Conservation (phyloP, 1,139 yeast genomes). For the Yamadazyma atmosphaerica region DNA sequence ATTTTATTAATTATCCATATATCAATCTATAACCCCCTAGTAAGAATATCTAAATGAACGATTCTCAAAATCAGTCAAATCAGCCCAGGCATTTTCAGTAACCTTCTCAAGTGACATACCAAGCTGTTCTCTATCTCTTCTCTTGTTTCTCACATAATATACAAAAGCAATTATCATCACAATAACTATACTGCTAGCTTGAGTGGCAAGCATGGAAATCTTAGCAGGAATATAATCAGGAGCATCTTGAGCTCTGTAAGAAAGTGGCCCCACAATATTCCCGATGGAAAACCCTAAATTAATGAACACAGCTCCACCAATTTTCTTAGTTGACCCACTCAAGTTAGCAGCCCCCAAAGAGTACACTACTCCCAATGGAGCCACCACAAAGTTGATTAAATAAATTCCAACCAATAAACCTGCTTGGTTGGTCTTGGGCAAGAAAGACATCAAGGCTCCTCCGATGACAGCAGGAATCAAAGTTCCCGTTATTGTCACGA, state of each 20-base stretch:
- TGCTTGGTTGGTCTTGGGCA: conserved; percentile 29
- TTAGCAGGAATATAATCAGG: conserved; percentile 37
- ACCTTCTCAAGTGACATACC: conserved; percentile 8
- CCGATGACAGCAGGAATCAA: conserved; percentile 16
- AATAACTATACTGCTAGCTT: conserved; percentile 30
- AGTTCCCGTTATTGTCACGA: conserved; percentile 17
- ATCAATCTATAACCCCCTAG: too few species aligned
- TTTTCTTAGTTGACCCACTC: conserved; percentile 26
- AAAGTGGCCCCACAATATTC: conserved; percentile 36
- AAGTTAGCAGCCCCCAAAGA: conserved; percentile 25
- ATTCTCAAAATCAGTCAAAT: conserved; percentile 38
- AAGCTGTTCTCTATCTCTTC: conserved; percentile 17
- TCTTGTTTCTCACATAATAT: conserved; percentile 23
- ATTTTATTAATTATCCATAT: too few species aligned
- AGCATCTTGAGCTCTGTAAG: conserved; percentile 26
- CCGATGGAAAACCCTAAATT: conserved; percentile 19
- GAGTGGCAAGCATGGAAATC: conserved; percentile 32
- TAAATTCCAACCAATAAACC: conserved; percentile 24
- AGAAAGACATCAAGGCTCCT: conserved; percentile 36
- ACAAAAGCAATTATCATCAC: conserved; percentile 25
- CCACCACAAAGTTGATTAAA: conserved; percentile 19
- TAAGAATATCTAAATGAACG: conserved; percentile 30
- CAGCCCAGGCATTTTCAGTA: conserved; percentile 29
- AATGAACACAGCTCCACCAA: conserved; percentile 24
- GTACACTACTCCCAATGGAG: conserved; percentile 21